These are phyloP conservation scores for Chlamydomonas eustigma DNA, from an alignment of 139 green algal species.

Conservation along the genomic window DNA sequence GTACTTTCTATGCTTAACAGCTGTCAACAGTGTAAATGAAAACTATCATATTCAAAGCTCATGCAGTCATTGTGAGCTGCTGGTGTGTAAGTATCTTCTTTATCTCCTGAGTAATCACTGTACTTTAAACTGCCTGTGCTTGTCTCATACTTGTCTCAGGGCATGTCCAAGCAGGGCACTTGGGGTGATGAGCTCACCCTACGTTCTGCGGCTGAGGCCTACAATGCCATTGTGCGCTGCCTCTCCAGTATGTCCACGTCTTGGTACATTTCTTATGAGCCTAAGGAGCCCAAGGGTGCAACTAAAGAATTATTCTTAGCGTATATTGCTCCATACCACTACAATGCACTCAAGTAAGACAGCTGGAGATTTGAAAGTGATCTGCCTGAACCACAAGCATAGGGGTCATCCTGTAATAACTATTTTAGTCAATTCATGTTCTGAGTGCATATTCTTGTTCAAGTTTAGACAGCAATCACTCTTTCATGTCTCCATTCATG, in stretches of 20 bases:
- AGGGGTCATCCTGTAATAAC: background rate
- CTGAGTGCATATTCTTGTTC: background rate
- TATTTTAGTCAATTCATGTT: background rate
- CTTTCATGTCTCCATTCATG: background rate
- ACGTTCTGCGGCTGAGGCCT: background rate
- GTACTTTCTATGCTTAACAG: background rate
- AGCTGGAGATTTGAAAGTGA: background rate
- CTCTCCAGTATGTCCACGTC: background rate
- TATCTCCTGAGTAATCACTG: no score
- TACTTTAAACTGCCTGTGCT: no score
- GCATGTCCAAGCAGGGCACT: background rate
- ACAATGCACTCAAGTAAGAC: background rate
- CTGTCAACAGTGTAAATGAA: background rate
- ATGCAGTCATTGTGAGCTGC: no score
- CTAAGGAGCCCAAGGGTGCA: background rate
- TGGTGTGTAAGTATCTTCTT: no score
- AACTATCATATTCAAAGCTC: no score
- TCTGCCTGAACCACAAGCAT: background rate
- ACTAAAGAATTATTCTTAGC: background rate
- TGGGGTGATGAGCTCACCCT: background rate
- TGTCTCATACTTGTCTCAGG: no score
- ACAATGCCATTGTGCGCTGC: background rate
- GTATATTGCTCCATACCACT: background rate
- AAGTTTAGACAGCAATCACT: background rate
- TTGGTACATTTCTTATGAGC: background rate